Evolutionary conservation across 2,329 filamentous ascomycete species (phyloP), one percentile per base, ranked within the genome.

Genomic region (Emericellopsis atlantica): DNA sequence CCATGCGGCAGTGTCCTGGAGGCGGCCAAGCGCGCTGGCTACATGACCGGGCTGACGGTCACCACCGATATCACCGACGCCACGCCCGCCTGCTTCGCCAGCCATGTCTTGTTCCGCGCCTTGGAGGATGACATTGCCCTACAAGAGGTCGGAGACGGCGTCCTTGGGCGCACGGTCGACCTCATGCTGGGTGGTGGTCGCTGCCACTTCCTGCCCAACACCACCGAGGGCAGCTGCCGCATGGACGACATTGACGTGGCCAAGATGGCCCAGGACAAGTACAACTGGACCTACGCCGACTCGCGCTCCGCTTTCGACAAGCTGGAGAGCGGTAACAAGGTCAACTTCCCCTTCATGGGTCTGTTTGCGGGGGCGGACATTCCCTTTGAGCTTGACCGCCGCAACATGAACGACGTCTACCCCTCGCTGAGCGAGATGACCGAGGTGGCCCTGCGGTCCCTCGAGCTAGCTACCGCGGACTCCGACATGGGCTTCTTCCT

Each of bases 61-160:
- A 98, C 92, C 1, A 98, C 92, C 1, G 78, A 90, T 46, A 79
- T 96, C 46, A 95, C 92, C 4, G 92, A 98, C 65, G 92, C 92
- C 4, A 98, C 92, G 2, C 92, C 92, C 1, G 92, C 92, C 2
- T 94, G 87, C 60, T 98, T 98, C 58, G 88, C 87, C 66, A 71
- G 45, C 37, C 44, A 46, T 24, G 44, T 46, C 8, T 40, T 46
- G 31, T 33, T 36, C 24, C 35, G 44, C 14, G 33, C 40, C 21
- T 85, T 94, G 64, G 84, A 93, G 58, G 89, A 96, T 58, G 75
- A 83, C 39, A 95, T 98, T 53, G 92, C 92, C 1, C 72, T 90
- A 53, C 92, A 98, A 58, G 84, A 96, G 68, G 69, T 95, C 37
- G 92, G 92, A 32, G 78, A 90, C 47, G 84, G 94, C 37, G 84